Evolutionary conservation across 73 alveolate genomes (phyloP).

Genomic region (Uronychia setigera): DNA sequence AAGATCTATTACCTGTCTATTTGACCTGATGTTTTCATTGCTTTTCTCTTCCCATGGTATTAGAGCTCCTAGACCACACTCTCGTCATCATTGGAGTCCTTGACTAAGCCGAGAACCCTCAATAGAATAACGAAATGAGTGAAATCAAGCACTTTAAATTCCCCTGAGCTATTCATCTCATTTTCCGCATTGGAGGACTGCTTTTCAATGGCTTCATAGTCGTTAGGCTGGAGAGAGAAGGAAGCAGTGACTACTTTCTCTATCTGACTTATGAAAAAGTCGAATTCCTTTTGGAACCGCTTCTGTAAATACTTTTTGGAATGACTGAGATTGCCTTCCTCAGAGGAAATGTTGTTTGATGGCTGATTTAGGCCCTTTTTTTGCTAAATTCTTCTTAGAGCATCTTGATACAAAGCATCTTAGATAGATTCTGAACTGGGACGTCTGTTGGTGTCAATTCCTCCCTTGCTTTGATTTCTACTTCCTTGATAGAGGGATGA

Average conservation of each 20-base stretch:
- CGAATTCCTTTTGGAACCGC: neutral
- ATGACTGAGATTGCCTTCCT: neutral
- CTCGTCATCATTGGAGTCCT: neutral
- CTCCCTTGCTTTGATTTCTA: no score
- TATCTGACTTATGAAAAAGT: neutral
- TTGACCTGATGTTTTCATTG: neutral
- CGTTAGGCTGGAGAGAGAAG: neutral
- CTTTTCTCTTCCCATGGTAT: neutral
- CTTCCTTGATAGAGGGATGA: no score
- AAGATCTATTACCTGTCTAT: neutral
- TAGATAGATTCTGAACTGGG: no score
- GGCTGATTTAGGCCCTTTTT: no score
- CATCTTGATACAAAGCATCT: no score
- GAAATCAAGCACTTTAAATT: neutral
- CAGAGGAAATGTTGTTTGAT: no score
- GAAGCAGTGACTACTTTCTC: neutral
- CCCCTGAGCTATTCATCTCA: neutral
- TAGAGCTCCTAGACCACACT: no score
- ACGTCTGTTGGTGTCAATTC: no score
- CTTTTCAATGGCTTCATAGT: neutral
- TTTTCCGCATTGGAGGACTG: no score
- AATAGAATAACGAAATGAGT: neutral
- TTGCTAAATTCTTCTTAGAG: no score
- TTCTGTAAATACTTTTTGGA: neutral
- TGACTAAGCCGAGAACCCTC: neutral